A percentile compares a stretch with the other conserved stretches of the same genome.
Evolutionary conservation across 805 yeast genomes (phyloP).

Genomic region (Candida caryicola): DNA sequence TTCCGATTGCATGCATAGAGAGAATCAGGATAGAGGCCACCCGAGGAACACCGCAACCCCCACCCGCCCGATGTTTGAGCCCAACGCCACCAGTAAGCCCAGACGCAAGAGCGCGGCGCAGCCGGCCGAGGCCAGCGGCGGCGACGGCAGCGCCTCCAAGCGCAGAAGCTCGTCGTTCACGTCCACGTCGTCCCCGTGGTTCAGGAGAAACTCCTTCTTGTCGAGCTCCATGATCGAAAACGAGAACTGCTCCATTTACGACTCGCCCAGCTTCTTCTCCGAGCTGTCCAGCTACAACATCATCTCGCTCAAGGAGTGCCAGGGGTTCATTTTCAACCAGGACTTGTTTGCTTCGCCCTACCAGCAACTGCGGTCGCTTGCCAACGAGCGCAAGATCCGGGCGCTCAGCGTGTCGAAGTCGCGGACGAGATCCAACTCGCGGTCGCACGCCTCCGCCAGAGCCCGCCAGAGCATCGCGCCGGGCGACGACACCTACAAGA

Average conservation of each 20-base stretch:
- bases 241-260: slow-evolving; percentile 56
- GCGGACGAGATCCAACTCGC: slow-evolving; percentile 5
- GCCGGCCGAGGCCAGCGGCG: not conserved
- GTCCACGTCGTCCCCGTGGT: slow-evolving; percentile 49
- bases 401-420: slow-evolving; percentile 20
- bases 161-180: slow-evolving; percentile 15
- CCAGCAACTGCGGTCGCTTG: slow-evolving; percentile 49
- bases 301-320: slow-evolving; percentile 57
- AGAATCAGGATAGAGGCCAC: no score
- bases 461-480: not conserved
- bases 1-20: no score
- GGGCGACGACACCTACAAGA: slow-evolving; percentile 5
- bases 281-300: slow-evolving; percentile 28
- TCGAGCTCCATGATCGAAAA: slow-evolving; percentile 55
- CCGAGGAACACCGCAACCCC: no score
- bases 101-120: not conserved
- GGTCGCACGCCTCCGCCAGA: slow-evolving; percentile 4
- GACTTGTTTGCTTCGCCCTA: slow-evolving; percentile 71
- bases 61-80: not conserved
- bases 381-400: slow-evolving; percentile 30
- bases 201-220: slow-evolving; percentile 54
- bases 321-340: slow-evolving; percentile 76
- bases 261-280: slow-evolving; percentile 35
- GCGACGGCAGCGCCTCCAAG: slow-evolving; percentile 3
- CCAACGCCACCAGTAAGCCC: not conserved